phyloP scores from a whole-genome alignment of 768 basidiomycete genomes.

The Ramaria sp. region DNA sequence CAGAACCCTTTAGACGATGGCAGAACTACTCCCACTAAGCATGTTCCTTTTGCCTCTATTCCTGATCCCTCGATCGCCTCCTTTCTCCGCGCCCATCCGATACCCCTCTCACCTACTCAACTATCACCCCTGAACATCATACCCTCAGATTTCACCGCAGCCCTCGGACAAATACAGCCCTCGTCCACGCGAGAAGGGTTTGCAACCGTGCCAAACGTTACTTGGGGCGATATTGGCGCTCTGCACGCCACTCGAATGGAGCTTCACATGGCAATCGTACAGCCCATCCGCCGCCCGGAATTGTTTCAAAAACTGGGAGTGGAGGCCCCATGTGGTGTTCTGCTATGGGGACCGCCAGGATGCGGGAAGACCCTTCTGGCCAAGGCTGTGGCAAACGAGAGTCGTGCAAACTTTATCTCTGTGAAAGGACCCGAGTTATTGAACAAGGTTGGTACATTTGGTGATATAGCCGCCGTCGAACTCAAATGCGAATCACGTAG shows the following conservation, averaged over 20 bases:
- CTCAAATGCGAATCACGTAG: conserved; percentile 25
- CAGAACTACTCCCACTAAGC: conserved; percentile 13
- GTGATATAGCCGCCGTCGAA: conserved; percentile 4
- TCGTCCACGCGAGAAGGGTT: conserved; percentile 98
- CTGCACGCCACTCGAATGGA: conserved; percentile 80
- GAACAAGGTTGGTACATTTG: conserved; percentile 69
- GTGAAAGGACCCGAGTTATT: conserved; percentile 95
- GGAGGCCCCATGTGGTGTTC: conserved; percentile 81
- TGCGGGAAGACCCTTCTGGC: conserved; percentile 98
- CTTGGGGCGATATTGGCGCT: conserved; percentile 92
- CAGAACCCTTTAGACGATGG: conserved; percentile 18
- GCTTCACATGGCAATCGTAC: conserved; percentile 94
- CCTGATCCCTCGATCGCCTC: conserved; percentile 66
- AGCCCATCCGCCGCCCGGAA: conserved; percentile 85
- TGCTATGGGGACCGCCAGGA: conserved; percentile 98
- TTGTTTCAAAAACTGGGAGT: conserved; percentile 85
- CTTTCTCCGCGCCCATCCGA: conserved; percentile 82
- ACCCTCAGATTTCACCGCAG: conserved; percentile 64
- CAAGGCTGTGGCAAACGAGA: conserved; percentile 96
- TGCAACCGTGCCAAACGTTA: conserved; percentile 90
- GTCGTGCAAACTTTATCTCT: conserved; percentile 91
- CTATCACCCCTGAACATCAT: conserved; percentile 78
- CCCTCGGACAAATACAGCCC: conserved; percentile 85
- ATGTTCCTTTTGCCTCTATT: conserved; percentile 25
- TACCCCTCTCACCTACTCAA: conserved; percentile 64